Evolutionary conservation across 169 alveolate species (phyloP), one percentile per base, ranked within the genome.

Genomic region (Babesia divergens): DNA sequence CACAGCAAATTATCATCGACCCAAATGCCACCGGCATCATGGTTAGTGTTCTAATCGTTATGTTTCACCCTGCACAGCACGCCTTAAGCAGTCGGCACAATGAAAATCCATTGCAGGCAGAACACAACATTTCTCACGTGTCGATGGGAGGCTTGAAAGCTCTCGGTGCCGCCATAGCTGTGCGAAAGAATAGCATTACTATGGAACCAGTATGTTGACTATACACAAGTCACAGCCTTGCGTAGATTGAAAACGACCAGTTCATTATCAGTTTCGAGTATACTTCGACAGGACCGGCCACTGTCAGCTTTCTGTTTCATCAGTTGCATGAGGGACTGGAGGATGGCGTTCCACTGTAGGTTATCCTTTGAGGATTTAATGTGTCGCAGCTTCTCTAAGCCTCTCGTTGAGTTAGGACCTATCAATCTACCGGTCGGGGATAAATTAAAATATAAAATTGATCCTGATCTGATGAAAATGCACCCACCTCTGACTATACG

Each of bases 311-410:
- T 34, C 64, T 38, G 32, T 77, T 66, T 53, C 59, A 29, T 11
- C 86, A 80, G 55, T 18, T 7, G 26, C 83, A 69, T 52, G 22
- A 46, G 56, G 83, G 83, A 7, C 52, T 80, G 28, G 22, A 26
- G 20, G 44, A 71, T 37, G 83, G 88, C 42, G 34, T 70, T 22
- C 83, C 83, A 1, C 9, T 38, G 79, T 66, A 54, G n/a, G 68
- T 75, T 31, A 18, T 3, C n/a, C 13, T 4, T 18, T 16, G 24
- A 13, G 47, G 3, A 9, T 3, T 1, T 28, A 2, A 35, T 9
- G 13, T 4, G 3, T 31, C 20, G 6, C 40, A 69, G 83, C 24
- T 80, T 70, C 40, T 51, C 79, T 1, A 18, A 31, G n/a, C 84
- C 83, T 8, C 16, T 7, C 7, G 9, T 43, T 9, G 4, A 26